Evolutionary conservation across 73 alveolate species (phyloP), one percentile per base, ranked within the genome.

Genomic region (Blepharisma japonicum): DNA sequence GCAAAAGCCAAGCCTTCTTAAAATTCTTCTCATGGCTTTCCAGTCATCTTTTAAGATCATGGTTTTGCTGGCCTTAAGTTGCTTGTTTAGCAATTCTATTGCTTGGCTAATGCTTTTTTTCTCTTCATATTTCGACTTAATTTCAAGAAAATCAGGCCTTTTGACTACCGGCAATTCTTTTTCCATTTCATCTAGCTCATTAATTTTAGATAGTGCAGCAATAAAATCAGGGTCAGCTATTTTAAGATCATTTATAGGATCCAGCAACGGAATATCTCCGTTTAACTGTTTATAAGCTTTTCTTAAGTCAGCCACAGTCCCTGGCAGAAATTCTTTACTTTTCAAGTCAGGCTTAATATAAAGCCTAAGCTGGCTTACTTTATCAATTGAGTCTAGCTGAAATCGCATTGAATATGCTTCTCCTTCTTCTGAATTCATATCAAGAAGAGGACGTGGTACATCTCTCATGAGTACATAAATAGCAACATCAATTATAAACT

Each of bases 31-130:
- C 99, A 98, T 98, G 56, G 94, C 89, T 21, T 88, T 94, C 55
- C 97, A 93, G 81, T 98, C 99, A 42, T 92, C 98, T 81, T 88
- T 86, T 84, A 96, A 86, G 21, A 98, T 99, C 98, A 86, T 56
- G 55, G 87, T 18, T 68, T 85, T 77, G 39, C 49, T 18, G 11
- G 74, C 38, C 46, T 51, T 14, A 6, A 84, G 54, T 55, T 51
- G 70, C 7, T 80, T 61, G 50, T 76, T 71, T 68, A 70, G 5
- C 18, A 70, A 8, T n/a, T 39, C 45, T 45, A 76, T 18, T 9
- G 81, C 66, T 9, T 55, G 23, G 2, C 11, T 9, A 9, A 76
- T 9, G 4, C 25, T 76, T 3, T 76, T 42, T 25, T 76, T 76
- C 25, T 76, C 72, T n/a, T 55, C 66, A 55, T 14, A 76, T 14